Base-by-base conservation (phyloP, 306 rosid genomes). In the Lithocarpus polystachyus region DNA sequence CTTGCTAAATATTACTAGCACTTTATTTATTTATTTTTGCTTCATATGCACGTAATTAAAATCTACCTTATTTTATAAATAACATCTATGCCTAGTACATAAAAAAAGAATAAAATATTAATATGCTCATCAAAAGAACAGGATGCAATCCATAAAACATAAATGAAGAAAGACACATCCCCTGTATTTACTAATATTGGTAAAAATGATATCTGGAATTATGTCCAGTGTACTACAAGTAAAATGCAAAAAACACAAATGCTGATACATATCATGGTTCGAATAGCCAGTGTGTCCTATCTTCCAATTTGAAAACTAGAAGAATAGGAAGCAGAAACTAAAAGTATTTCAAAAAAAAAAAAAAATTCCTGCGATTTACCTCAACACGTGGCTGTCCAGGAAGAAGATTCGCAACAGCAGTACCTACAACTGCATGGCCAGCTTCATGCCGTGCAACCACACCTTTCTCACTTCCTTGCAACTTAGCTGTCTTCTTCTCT, bases 381-480 rank as follows among this genome's bases (percentile, higher is more conserved):
- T 95, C 98, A 71, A 91, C 99, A 77, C 93, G 96, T 68, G 99
- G 96, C 81, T 95, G 99, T 82, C 97, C 98, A 78, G 94, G 72
- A 82, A 95, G 90, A 85, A 95, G 98, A 84, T 75, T 91, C 52
- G 98, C 98, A 83, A 95, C 95, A 52, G 99, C 98, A 78, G 99
- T 95, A 68, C 99, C 97, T 37, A 95, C 98, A 56, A 95, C 97
- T 33, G 99, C 99, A 89, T 95, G 99, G 75, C 99, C 99, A 81
- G 92, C 99, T 88, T 95, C 99, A 81, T 95, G 99, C 28, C 99
- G 91, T 64, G 99, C 99, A 82, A 95, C 99, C 45, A 93, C 99
- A 86, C 85, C 93, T 80, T 93, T 95, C 89, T 95, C 99, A 82
- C 84, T 75, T 79, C 99, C 99, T 88, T 88, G 87, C 87, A 95